phyloP scores from a whole-genome alignment of 2,329 filamentous ascomycete species.

The Penicillium sp. region DNA sequence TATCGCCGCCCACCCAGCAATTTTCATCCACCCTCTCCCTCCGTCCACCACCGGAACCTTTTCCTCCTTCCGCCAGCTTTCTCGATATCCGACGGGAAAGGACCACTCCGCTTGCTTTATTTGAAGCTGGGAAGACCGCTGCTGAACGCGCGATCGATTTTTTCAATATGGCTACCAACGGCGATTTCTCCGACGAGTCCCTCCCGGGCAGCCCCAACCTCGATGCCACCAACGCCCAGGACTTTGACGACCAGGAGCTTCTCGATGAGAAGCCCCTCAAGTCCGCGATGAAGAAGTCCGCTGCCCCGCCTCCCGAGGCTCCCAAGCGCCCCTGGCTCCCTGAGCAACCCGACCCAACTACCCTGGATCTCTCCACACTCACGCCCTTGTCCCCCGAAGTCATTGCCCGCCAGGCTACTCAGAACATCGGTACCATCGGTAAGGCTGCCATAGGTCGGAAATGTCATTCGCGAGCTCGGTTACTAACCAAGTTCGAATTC shows the following conservation, averaged over 20 bases:
- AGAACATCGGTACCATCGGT: slow-evolving; percentile 93
- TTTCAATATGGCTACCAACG: slow-evolving; percentile 61
- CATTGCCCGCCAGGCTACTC: slow-evolving; percentile 95
- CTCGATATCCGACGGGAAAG: slow-evolving; percentile 12
- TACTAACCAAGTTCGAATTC: neutral
- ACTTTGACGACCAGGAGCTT: slow-evolving; percentile 77
- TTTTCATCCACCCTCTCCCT: slow-evolving; percentile 42
- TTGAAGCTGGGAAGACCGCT: slow-evolving; percentile 7
- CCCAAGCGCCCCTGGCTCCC: slow-evolving; percentile 70
- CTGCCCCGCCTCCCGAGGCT: slow-evolving; percentile 59
- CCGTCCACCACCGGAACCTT: slow-evolving; percentile 21
- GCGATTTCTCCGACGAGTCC: slow-evolving; percentile 61
- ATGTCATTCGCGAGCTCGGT: neutral
- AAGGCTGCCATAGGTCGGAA: slow-evolving; percentile 78
- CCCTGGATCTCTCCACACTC: slow-evolving; percentile 80
- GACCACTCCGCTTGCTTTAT: slow-evolving; percentile 3
- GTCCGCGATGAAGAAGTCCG: slow-evolving; percentile 82
- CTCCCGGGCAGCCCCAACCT: slow-evolving; percentile 61
- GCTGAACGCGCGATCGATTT: slow-evolving; percentile 28
- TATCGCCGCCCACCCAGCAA: slow-evolving; percentile 47
- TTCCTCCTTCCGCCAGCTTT: slow-evolving; percentile 15
- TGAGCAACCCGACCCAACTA: slow-evolving; percentile 89
- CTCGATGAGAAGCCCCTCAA: slow-evolving; percentile 73
- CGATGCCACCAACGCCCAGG: slow-evolving; percentile 61
- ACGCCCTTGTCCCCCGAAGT: slow-evolving; percentile 93